phyloP scores from a whole-genome alignment of 495 filamentous ascomycete genomes.

The Rostrohypoxylon terebratum region DNA sequence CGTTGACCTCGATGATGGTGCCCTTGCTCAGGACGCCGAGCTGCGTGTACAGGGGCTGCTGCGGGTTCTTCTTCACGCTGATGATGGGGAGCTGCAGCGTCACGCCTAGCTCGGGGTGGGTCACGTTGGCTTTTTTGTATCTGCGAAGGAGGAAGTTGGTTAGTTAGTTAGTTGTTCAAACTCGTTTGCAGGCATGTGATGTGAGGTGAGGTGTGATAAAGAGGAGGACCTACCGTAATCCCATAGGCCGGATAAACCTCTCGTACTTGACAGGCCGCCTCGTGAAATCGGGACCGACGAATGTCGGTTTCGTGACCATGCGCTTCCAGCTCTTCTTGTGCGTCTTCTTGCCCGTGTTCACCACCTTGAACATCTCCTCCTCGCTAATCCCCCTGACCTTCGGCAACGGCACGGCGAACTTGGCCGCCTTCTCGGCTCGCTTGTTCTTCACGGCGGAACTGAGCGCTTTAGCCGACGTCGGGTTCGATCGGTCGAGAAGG shows the following conservation, averaged over 20 bases:
- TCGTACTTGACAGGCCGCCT: conserved; percentile 95
- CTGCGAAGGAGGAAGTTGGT: conserved; percentile 76
- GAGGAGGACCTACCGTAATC: conserved; percentile 34
- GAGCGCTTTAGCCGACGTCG: conserved; percentile 89
- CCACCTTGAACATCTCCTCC: conserved; percentile 98
- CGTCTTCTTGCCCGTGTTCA: conserved; percentile 84
- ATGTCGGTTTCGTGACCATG: conserved; percentile 80
- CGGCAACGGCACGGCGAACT: conserved; percentile 92
- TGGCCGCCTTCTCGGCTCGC: conserved; percentile 73
- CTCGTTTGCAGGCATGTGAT: too few relatives aligned
- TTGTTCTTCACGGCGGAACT: conserved; percentile 88
- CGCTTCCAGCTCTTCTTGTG: conserved; percentile 86
- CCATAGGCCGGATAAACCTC: conserved; percentile 69
- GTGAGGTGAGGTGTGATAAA: neutral
- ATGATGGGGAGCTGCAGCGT: conserved; percentile 95
- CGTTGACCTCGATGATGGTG: conserved; percentile 96
- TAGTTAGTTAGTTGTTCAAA: neutral
- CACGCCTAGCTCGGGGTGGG: conserved; percentile 84
- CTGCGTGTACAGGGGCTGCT: conserved; percentile 94
- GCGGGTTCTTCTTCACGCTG: conserved; percentile 97
- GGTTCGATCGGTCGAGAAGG: conserved; percentile 87
- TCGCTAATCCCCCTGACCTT: conserved; percentile 94
- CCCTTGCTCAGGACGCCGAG: conserved; percentile 94
- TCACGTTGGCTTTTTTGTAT: conserved; percentile 96
- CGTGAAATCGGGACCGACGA: conserved; percentile 91